A percentile compares a stretch with the other conserved stretches of the same genome.
Conservation (phyloP, 441 rosid species). For the Bruguiera hainesii region DNA sequence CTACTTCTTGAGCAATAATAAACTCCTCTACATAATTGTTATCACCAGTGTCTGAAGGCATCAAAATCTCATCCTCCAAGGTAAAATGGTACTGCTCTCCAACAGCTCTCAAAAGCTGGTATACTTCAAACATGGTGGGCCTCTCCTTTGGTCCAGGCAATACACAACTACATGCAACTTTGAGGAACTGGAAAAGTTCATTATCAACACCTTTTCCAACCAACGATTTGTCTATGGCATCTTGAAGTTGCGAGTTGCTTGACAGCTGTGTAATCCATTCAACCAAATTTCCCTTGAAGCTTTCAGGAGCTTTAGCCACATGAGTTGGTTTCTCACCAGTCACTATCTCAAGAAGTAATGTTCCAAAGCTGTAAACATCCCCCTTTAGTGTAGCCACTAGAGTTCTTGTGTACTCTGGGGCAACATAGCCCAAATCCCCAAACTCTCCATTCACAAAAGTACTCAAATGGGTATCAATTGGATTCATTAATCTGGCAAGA, state of each 20-base stretch:
- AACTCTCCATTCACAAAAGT: constrained; percentile 11
- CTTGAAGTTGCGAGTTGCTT: not conserved
- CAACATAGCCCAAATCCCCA: constrained; percentile 17
- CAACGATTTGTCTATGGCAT: constrained; percentile 17
- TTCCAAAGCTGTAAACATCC: constrained; percentile 27
- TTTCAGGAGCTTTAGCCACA: not conserved
- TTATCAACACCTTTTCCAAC: constrained; percentile 19
- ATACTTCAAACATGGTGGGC: constrained; percentile 13
- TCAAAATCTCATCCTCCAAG: constrained; percentile 57
- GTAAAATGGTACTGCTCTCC: constrained; percentile 45
- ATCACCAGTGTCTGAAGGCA: constrained; percentile 60
- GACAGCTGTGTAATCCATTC: constrained; percentile 1
- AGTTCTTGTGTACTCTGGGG: constrained; percentile 1
- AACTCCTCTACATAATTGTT: constrained; percentile 58
- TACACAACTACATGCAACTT: constrained; percentile 14
- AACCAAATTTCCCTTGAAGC: not conserved
- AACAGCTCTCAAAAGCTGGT: constrained; percentile 11
- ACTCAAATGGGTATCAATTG: constrained; percentile 9
- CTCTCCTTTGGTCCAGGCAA: constrained; percentile 4
- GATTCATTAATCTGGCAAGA: constrained; percentile 14
- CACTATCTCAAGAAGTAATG: constrained; percentile 25
- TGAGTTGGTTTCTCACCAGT: constrained; percentile 14
- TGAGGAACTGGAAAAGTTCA: constrained; percentile 11
- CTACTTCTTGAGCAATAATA: constrained; percentile 56
- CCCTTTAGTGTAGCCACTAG: constrained; percentile 12